Evolutionary conservation across 495 filamentous ascomycete genomes (phyloP), one percentile per base, ranked within the genome.

Genomic region (Daldinia bambusicola): DNA sequence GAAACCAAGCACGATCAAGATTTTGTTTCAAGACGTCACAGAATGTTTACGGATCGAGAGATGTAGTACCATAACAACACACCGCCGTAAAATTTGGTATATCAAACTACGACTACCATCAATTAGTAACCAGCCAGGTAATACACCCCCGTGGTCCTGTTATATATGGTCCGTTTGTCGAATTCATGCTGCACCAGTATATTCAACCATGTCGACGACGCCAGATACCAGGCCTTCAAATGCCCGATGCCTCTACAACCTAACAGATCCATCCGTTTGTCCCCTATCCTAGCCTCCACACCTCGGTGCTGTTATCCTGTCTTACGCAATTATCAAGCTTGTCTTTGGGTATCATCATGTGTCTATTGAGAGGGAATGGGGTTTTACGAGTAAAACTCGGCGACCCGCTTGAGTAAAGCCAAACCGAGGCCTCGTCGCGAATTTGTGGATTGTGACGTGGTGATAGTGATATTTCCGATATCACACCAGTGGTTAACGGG

Each of bases 401-500:
- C 66, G 4, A 69, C 41, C 26, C 63, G 66, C 36, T 73, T 62
- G 13, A 73, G 66, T 31, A 66, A 48, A 60, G 67, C 62, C n/a
- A 73, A 22, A 14, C 66, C 66, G 45, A 73, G 43, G 20, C 70
- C 60, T 16, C 70, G 62, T 34, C 37, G 56, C 13, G 20, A 37
- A 22, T 8, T 60, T 56, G 26, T 22, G 30, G 14, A 55, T 26
- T 30, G 34, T 41, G 26, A 30, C 3, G 70, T 72, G 22, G 68
- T 62, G 36, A 72, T 72, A 8, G 70, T 69, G n/a, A 72, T 36
- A 30, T 86, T 87, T 48, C 89, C 89, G 34, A 90, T 85, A 41
- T 92, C 84, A 75, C 92, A 96, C 93, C 93, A 95, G 67, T 89
- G 85, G 63, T 90, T 91, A 61, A 94, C 83, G 43, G 90, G 89